Evolutionary conservation across 2,329 filamentous ascomycete genomes (phyloP), one percentile per base, ranked within the genome.

Genomic region (Fusarium sp.): DNA sequence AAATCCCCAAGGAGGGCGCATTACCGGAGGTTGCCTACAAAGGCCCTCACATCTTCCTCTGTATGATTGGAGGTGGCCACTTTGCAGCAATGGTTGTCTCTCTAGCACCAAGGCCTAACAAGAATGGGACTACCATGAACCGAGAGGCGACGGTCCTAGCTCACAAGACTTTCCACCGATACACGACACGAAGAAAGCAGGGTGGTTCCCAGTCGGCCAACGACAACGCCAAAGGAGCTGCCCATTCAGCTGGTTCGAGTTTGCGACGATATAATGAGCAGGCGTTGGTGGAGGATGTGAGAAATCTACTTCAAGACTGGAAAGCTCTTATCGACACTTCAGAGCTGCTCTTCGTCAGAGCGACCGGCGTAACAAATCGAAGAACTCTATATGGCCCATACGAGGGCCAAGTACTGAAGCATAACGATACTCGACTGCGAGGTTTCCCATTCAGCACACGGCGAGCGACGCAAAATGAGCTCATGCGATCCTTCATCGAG

Each of bases 41-140:
- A 25, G 90, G 91, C 10, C 93, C 94, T 4, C 94, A 98, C 77
- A 90, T 97, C 52, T 98, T 99, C 77, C 87, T 99, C 49, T 98
- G 94, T 81, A 99, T 99, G 96, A 97, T 99, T 53, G 96, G 96
- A 25, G 96, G 96, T 64, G 96, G 96, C 0, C 96, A 99, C 79
- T 99, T 99, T 77, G 96, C 96, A 1, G 96, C 93, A 53, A 98
- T 98, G 94, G 86, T 98, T 13, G 92, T 99, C 13, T 94, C 94
- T 0, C 86, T 98, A 6, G 90, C 93, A 1, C 94, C 96, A 0
- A 92, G 94, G 67, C 84, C 92, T 56, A 88, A 89, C 40, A 95
- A 93, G 77, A 88, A 89, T 55, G 84, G 85, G 5, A 83, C 87
- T 0, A 85, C 91, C 2, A 88, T 97, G 77, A 94, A 97, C 71